These are phyloP conservation scores for Bipolaris zeicola DNA, from an alignment of 2,329 filamentous ascomycete genomes.

Conservation along the genomic window DNA sequence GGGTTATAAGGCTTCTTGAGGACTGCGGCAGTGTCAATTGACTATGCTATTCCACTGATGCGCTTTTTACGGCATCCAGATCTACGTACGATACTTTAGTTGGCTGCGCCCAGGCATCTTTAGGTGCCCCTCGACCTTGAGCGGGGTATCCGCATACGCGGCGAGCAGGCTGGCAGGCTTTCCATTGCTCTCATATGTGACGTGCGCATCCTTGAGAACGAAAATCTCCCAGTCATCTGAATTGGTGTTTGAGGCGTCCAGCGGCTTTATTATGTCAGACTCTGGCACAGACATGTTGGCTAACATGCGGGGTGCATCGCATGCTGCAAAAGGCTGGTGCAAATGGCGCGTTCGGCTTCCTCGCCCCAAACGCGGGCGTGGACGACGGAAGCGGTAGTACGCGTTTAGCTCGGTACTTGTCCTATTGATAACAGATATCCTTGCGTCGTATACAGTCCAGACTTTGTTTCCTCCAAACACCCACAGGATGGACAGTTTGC, in stretches of 20 bases:
- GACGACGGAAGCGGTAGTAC: slow-evolving; percentile 2
- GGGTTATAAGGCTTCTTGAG: slow-evolving; percentile 42
- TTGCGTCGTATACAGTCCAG: slow-evolving; percentile 1
- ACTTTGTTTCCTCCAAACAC: neutral
- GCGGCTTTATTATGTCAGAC: slow-evolving; percentile 49
- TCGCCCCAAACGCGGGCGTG: neutral
- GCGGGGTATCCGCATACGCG: slow-evolving; percentile 64
- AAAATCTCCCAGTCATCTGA: slow-evolving; percentile 66
- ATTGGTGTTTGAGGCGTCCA: slow-evolving; percentile 47
- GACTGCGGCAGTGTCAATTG: slow-evolving; percentile 31
- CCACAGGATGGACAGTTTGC: neutral
- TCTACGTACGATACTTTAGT: slow-evolving; percentile 36
- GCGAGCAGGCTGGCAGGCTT: slow-evolving; percentile 64
- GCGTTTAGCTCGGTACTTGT: slow-evolving; percentile 15
- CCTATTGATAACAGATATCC: slow-evolving; percentile 7
- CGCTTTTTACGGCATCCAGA: neutral
- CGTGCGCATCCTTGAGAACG: slow-evolving; percentile 63
- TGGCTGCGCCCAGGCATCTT: slow-evolving; percentile 44
- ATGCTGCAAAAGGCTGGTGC: slow-evolving; percentile 8
- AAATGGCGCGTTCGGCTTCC: slow-evolving; percentile 5
- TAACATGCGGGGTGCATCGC: slow-evolving; percentile 6
- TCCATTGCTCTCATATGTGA: slow-evolving; percentile 62
- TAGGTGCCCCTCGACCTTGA: slow-evolving; percentile 65
- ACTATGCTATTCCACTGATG: neutral
- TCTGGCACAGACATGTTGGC: slow-evolving; percentile 38